Evolutionary conservation across 116 monocot genomes (phyloP), one percentile per base, ranked within the genome.

Genomic region (Thalassia testudinum): DNA sequence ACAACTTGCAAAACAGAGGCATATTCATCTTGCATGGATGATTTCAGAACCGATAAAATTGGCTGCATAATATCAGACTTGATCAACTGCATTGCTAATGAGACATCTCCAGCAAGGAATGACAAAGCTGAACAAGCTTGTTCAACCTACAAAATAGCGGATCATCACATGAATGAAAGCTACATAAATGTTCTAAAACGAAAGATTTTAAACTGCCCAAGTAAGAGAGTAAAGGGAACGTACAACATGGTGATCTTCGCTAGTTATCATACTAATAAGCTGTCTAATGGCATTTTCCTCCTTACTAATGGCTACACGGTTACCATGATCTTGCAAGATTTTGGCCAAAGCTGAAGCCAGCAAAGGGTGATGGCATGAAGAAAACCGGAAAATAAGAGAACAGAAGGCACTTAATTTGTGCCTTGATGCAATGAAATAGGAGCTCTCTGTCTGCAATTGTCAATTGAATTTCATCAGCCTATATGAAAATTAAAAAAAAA

Each of bases 211-310:
- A 57, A 48, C 19, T 12, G 25, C 37, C 57, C n/a, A n/a, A 49
- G 37, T 49, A 52, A 43, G 21, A 34, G 30, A 34, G 5, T 26
- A 34, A 42, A 19, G n/a, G 37, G 25, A 44, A 60, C 68, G 49
- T 92, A 92, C 92, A 67, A 95, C 95, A 76, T 88, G 88, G 10
- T 52, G 85, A 57, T 83, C 64, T 40, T 78, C 87, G 37, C 88
- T 95, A 70, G 78, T 87, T 62, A 95, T 87, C 95, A 95, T 95
- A 62, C 88, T 95, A 71, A 95, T 88, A 55, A 95, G 95, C 75
- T 95, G 95, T 20, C 75, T 73, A 12, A 85, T 57, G 37, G 95
- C 87, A 85, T 85, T 95, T 72, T 88, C 88, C 63, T 95, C 88
- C 70, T 85, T 95, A 58, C 64, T 72, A 26, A 88, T 85, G 20